These are phyloP conservation scores for Didymella glomerata DNA, from an alignment of 2,329 filamentous ascomycete genomes.

Conservation along the genomic window DNA sequence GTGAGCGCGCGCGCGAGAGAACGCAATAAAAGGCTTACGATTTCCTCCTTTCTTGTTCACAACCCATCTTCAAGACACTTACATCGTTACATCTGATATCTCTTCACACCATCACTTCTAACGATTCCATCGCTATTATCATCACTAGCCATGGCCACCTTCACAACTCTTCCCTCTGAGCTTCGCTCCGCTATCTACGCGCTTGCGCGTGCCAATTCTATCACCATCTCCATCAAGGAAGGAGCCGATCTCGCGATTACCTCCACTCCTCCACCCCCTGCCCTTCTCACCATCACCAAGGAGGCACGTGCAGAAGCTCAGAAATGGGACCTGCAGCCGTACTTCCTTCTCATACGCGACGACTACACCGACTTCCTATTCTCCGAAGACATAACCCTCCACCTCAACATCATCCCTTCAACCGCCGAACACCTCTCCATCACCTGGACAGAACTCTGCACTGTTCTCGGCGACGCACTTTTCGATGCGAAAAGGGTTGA, in stretches of 20 bases:
- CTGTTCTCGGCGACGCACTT: constrained; percentile 22
- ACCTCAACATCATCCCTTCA: constrained; percentile 21
- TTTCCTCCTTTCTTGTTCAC: neutral
- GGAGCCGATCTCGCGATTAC: constrained; percentile 16
- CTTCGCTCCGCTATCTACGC: constrained; percentile 6
- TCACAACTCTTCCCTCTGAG: neutral
- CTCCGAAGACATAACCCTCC: constrained; percentile 18
- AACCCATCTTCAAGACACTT: neutral
- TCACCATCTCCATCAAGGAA: neutral
- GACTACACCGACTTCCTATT: constrained; percentile 23
- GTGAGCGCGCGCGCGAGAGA: neutral
- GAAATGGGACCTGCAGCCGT: constrained; percentile 7
- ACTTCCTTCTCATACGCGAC: constrained; percentile 16
- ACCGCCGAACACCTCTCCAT: constrained; percentile 17
- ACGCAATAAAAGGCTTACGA: neutral
- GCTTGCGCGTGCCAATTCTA: neutral
- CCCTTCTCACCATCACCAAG: constrained; percentile 17
- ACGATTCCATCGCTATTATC: neutral
- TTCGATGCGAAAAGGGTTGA: constrained; percentile 16
- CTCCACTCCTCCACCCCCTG: constrained; percentile 16
- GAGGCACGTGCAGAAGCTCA: constrained; percentile 19
- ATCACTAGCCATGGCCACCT: constrained; percentile 3
- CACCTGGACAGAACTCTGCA: constrained; percentile 27
- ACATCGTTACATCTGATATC: neutral
- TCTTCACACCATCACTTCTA: neutral